These are phyloP conservation scores for Bipolaris bicolor DNA, from an alignment of 2,329 filamentous ascomycete genomes.

Conservation along the genomic window DNA sequence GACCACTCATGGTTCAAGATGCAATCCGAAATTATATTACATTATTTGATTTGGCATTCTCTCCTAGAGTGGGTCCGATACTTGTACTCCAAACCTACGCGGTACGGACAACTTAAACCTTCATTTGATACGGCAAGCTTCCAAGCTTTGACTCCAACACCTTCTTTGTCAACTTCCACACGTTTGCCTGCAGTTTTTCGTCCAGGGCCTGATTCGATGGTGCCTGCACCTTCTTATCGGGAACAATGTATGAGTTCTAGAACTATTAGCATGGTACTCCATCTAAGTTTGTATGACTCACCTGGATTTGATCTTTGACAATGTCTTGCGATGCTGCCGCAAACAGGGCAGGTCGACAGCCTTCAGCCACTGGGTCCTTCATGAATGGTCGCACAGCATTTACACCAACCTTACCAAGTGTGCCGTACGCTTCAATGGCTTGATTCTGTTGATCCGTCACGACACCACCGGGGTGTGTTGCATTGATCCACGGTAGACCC, in stretches of 20 bases:
- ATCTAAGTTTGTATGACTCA: background rate
- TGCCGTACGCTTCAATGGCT: slow-evolving; percentile 58
- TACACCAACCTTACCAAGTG: slow-evolving; percentile 54
- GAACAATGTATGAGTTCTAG: slow-evolving; percentile 56
- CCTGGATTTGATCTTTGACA: slow-evolving; percentile 50
- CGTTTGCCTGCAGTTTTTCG: slow-evolving; percentile 51
- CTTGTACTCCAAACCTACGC: background rate
- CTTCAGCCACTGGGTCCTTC: slow-evolving; percentile 57
- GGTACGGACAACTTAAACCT: slow-evolving; percentile 16
- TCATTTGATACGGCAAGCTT: slow-evolving; percentile 38
- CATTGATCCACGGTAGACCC: slow-evolving; percentile 56
- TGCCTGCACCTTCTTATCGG: slow-evolving; percentile 56
- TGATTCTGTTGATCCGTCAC: slow-evolving; percentile 57
- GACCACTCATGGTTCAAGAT: background rate
- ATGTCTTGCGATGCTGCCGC: slow-evolving; percentile 56
- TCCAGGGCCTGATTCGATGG: slow-evolving; percentile 53
- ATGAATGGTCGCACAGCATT: slow-evolving; percentile 54
- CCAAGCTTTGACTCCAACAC: slow-evolving; percentile 53
- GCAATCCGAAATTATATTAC: background rate
- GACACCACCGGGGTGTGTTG: slow-evolving; percentile 58
- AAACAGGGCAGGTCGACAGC: slow-evolving; percentile 57
- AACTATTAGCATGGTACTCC: background rate
- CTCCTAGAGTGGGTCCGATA: background rate
- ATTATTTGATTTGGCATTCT: background rate
- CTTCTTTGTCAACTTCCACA: slow-evolving; percentile 56